These are phyloP conservation scores for Fusarium sp. DNA, from an alignment of 2,329 filamentous ascomycete species.

Conservation along the genomic window DNA sequence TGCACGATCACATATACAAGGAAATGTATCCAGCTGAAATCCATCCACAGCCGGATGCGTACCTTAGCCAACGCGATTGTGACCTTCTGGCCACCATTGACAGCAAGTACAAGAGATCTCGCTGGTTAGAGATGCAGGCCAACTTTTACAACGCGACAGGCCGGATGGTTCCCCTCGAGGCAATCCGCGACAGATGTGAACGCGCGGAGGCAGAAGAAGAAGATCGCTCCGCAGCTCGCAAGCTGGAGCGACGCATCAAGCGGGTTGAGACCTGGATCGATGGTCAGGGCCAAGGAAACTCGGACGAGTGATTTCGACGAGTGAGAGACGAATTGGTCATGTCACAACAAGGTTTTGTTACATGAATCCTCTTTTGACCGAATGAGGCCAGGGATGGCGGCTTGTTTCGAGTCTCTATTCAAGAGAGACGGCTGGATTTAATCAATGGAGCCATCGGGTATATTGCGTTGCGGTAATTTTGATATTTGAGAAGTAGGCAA, in stretches of 20 bases:
- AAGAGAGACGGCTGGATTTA: neutral
- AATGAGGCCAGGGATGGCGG: neutral
- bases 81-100: constrained; percentile 52
- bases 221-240: constrained; percentile 6
- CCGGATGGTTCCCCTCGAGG: constrained; percentile 53
- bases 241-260: constrained; percentile 3
- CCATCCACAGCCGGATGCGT: constrained; percentile 37
- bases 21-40: constrained; percentile 47
- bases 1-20: constrained; percentile 48
- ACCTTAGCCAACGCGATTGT: constrained; percentile 49
- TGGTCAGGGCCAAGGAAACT: neutral
- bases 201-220: constrained; percentile 39
- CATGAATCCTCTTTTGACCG: neutral
- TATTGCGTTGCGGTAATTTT: neutral
- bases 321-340: neutral
- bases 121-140: constrained; percentile 58
- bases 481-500: constrained; percentile 4
- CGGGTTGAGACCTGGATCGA: constrained; percentile 41
- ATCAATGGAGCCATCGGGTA: neutral
- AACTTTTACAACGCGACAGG: constrained; percentile 58
- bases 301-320: neutral
- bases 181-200: constrained; percentile 53
- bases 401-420: constrained; percentile 7
- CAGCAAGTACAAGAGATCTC: constrained; percentile 47
- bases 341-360: neutral